Conservation (phyloP, 163 green algal genomes). For the Volvox carteri region DNA sequence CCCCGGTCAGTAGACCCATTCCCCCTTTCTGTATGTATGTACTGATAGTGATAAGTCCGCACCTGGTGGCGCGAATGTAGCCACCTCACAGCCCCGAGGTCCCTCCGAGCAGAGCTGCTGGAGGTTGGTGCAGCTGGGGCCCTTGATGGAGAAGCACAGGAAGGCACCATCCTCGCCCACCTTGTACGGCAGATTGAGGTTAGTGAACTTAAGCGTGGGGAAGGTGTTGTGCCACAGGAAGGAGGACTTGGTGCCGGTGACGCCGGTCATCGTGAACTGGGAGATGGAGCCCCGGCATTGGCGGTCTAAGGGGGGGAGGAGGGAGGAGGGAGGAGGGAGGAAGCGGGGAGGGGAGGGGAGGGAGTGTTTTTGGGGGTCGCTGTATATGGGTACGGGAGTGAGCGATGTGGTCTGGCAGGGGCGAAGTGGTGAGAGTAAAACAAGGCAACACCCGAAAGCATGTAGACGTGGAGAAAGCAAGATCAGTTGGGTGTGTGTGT, state of each 20-base stretch:
- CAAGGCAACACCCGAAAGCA: too few species aligned
- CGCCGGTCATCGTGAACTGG: neutral
- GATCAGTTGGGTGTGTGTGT: too few species aligned
- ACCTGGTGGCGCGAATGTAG: neutral
- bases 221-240: conserved; percentile 15
- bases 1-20: too few species aligned
- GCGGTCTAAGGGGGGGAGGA: neutral
- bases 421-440: too few species aligned
- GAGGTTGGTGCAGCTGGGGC: neutral
- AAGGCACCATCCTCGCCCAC: neutral
- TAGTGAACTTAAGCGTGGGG: conserved; percentile 44
- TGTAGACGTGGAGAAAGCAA: too few species aligned
- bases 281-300: conserved; percentile 32
- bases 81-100: neutral
- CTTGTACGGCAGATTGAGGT: conserved; percentile 2
- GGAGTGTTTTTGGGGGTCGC: too few species aligned
- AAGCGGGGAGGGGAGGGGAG: neutral
- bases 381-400: too few species aligned
- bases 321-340: too few species aligned
- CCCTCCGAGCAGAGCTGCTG: neutral
- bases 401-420: too few species aligned
- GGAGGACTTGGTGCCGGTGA: neutral
- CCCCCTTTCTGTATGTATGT: too few species aligned
- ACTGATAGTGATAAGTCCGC: too few species aligned
- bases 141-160: conserved; percentile 37